Percentiles rank a stretch among this genome's conserved stretches.
Conservation (phyloP, 2,329 filamentous ascomycete genomes). For the Fusarium sp. region DNA sequence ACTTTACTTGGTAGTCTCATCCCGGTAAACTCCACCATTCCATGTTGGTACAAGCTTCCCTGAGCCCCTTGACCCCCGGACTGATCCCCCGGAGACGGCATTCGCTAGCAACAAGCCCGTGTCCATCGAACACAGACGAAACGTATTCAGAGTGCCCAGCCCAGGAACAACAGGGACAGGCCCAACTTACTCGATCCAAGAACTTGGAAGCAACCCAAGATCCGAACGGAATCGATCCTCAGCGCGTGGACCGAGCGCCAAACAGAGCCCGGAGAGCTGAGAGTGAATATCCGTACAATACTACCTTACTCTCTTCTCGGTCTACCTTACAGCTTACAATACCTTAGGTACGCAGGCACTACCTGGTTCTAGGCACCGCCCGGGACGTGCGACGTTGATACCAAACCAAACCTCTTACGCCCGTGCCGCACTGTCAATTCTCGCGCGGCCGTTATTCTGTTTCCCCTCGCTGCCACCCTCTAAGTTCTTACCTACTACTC, state of each 20-base stretch:
- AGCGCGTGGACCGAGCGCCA: conserved; percentile 19
- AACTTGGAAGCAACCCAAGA: conserved; percentile 33
- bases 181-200: conserved; percentile 40
- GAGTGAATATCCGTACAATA: conserved; percentile 10
- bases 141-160: conserved; percentile 21
- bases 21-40: conserved; percentile 26
- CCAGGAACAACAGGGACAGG: conserved; percentile 29
- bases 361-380: not conserved
- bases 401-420: conserved; percentile 7
- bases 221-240: conserved; percentile 28
- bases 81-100: conserved; percentile 24
- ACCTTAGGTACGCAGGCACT: not conserved
- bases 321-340: not conserved
- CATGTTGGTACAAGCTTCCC: conserved; percentile 40
- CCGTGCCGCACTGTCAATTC: conserved; percentile 22
- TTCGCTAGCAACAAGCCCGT: conserved; percentile 28
- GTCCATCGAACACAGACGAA: conserved; percentile 34
- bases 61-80: conserved; percentile 43
- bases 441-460: conserved; percentile 19
- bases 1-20: conserved; percentile 22
- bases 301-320: not conserved
- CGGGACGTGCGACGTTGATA: not conserved
- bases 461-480: conserved; percentile 33
- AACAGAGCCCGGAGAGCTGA: not conserved
- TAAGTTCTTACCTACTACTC: conserved; percentile 22